Percentiles rank a stretch among this genome's conserved stretches.
Conservation (phyloP, 768 basidiomycete genomes). For the Kwoniella dendrophila region DNA sequence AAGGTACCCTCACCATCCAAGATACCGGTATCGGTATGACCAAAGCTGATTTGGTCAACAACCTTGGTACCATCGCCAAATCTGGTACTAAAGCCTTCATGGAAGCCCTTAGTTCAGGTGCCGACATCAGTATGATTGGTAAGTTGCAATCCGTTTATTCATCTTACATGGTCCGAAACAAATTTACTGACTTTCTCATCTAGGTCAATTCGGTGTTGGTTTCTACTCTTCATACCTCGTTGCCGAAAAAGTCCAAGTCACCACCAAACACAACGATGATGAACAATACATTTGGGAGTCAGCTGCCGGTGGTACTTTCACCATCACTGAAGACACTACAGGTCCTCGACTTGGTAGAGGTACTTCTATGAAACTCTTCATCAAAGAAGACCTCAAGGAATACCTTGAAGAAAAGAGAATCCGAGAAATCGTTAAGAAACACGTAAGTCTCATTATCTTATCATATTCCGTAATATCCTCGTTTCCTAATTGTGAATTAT, state of each 20-base stretch:
- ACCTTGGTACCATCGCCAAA: slow-evolving; percentile 66
- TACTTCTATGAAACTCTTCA: slow-evolving; percentile 70
- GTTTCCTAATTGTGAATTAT: neutral
- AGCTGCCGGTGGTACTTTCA: slow-evolving; percentile 98
- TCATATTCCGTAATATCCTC: neutral
- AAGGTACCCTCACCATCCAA: slow-evolving; percentile 84
- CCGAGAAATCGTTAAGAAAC: slow-evolving; percentile 99
- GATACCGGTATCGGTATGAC: slow-evolving; percentile 99
- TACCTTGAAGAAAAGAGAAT: slow-evolving; percentile 99
- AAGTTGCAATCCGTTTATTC: slow-evolving; percentile 45
- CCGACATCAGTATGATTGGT: slow-evolving; percentile 80
- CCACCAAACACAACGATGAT: slow-evolving; percentile 99
- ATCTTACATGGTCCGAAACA: neutral
- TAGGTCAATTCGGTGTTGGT: slow-evolving; percentile 89
- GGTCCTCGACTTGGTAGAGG: slow-evolving; percentile 92
- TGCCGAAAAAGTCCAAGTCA: slow-evolving; percentile 95
- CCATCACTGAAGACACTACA: slow-evolving; percentile 89
- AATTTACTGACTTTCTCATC: neutral
- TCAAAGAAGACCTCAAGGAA: slow-evolving; percentile 99
- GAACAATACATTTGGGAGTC: slow-evolving; percentile 99
- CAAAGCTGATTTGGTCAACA: slow-evolving; percentile 99
- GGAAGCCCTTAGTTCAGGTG: slow-evolving; percentile 78
- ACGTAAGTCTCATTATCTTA: slow-evolving; percentile 57
- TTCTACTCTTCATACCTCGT: slow-evolving; percentile 99
- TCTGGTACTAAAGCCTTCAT: slow-evolving; percentile 84